Evolutionary conservation across 768 basidiomycete species (phyloP).

Genomic region (Zangia roseola): DNA sequence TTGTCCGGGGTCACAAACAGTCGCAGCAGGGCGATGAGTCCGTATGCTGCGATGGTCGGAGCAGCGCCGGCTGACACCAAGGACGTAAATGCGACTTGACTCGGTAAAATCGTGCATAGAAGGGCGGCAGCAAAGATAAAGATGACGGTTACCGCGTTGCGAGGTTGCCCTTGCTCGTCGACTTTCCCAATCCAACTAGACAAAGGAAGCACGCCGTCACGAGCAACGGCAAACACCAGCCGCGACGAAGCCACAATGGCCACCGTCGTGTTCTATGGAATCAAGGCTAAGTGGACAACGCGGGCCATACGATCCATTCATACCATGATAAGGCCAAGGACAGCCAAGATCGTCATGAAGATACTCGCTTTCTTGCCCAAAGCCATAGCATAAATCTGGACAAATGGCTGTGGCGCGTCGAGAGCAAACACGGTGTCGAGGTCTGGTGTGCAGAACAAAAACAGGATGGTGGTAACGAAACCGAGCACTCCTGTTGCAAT

Average conservation of each 20-base stretch:
- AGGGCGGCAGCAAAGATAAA: slow-evolving; percentile 71
- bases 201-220: slow-evolving; percentile 86
- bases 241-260: slow-evolving; percentile 87
- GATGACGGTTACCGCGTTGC: slow-evolving; percentile 85
- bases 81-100: slow-evolving; percentile 90
- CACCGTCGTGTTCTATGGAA: slow-evolving; percentile 73
- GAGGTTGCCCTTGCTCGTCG: slow-evolving; percentile 68
- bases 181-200: slow-evolving; percentile 83
- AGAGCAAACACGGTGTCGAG: slow-evolving; percentile 73
- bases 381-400: slow-evolving; percentile 82
- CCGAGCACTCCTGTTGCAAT: slow-evolving; percentile 79
- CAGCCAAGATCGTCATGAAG: slow-evolving; percentile 86
- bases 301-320: slow-evolving; percentile 19
- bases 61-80: slow-evolving; percentile 83
- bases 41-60: slow-evolving; percentile 88
- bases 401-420: slow-evolving; percentile 87
- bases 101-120: slow-evolving; percentile 87
- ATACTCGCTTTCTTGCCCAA: slow-evolving; percentile 76
- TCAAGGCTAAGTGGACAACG: background rate
- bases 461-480: slow-evolving; percentile 74
- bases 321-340: slow-evolving; percentile 82
- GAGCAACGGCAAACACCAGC: slow-evolving; percentile 89
- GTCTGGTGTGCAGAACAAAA: slow-evolving; percentile 83
- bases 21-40: slow-evolving; percentile 73
- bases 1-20: slow-evolving; percentile 74